These are phyloP conservation scores for Ambrosia trifida DNA, from an alignment of 129 eudicot species.

Conservation along the genomic window DNA sequence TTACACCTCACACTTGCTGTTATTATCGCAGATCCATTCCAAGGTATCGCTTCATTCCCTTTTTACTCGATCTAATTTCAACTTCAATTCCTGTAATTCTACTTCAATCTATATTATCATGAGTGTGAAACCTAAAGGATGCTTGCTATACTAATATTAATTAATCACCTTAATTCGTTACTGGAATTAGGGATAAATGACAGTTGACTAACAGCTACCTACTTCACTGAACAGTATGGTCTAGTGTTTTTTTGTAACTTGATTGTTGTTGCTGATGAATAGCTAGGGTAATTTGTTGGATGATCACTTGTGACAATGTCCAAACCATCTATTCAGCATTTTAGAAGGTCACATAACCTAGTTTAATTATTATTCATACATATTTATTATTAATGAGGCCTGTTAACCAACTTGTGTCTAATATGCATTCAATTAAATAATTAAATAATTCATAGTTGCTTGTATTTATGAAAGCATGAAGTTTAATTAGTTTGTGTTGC, in stretches of 20 bases:
- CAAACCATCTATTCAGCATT: neutral
- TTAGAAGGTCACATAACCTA: neutral
- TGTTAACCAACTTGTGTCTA: neutral
- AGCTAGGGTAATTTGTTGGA: neutral
- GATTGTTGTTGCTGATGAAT: constrained; percentile 12
- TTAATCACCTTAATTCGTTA: constrained; percentile 19
- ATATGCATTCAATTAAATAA: neutral
- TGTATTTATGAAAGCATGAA: neutral
- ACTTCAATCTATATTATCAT: neutral
- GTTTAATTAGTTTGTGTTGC: neutral
- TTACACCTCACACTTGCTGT: constrained; percentile 28
- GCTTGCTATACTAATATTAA: neutral
- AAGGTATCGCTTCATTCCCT: constrained; percentile 15
- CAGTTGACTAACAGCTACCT: constrained; percentile 18
- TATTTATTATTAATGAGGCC: neutral
- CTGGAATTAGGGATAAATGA: neutral
- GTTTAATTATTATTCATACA: neutral
- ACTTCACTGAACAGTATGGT: constrained; percentile 16
- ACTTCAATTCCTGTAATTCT: neutral
- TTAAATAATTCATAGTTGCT: neutral
- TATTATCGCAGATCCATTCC: constrained; percentile 33
- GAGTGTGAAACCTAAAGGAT: constrained; percentile 14
- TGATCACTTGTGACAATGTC: constrained; percentile 3
- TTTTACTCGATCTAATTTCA: constrained; percentile 22
- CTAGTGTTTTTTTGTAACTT: too few species aligned